These are phyloP conservation scores for Scenedesmus sp. DNA, from an alignment of 163 green algal species.

Conservation along the genomic window DNA sequence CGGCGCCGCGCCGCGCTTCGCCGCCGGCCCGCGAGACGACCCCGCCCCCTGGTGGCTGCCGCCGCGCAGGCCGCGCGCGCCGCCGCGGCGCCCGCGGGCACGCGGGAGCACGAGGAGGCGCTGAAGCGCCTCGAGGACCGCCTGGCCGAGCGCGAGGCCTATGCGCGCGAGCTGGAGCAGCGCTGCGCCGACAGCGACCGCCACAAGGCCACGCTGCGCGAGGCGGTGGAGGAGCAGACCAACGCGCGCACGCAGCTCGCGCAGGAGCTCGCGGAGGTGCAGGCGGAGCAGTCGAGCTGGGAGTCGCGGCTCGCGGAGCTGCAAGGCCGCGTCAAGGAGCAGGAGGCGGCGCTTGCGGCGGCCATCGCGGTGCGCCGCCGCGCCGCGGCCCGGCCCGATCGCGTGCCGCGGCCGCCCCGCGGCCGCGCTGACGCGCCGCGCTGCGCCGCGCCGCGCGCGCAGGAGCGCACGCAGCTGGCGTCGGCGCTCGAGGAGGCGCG, in stretches of 20 bases:
- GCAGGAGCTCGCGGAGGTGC: conserved; percentile 1
- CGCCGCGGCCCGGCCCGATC: too few relatives aligned
- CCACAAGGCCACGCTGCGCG: conserved; percentile 11
- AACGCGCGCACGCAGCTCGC: conserved; percentile 1
- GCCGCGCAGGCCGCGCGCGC: conserved; percentile 18
- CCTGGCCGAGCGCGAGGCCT: not conserved
- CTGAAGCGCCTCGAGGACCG: not conserved
- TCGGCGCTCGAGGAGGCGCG: conserved; percentile 23
- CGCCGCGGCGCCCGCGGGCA: conserved; percentile 1
- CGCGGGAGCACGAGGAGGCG: conserved; percentile 7
- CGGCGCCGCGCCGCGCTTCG: not conserved
- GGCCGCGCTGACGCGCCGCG: too few relatives aligned
- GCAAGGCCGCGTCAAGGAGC: conserved; percentile 10
- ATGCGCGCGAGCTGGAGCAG: not conserved
- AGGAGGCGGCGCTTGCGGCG: conserved; percentile 2
- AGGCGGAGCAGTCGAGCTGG: not conserved
- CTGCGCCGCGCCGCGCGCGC: too few relatives aligned
- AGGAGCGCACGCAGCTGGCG: conserved; percentile 21
- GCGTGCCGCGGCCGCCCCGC: too few relatives aligned
- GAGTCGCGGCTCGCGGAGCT: not conserved
- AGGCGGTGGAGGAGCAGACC: conserved; percentile 19
- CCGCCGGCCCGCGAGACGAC: too few relatives aligned
- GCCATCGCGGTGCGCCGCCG: conserved; percentile 6
- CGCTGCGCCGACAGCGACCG: conserved; percentile 15
- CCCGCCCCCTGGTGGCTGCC: not conserved